These are phyloP conservation scores for Porcisia hertigi DNA, from an alignment of 208 protist genomes.

Conservation along the genomic window DNA sequence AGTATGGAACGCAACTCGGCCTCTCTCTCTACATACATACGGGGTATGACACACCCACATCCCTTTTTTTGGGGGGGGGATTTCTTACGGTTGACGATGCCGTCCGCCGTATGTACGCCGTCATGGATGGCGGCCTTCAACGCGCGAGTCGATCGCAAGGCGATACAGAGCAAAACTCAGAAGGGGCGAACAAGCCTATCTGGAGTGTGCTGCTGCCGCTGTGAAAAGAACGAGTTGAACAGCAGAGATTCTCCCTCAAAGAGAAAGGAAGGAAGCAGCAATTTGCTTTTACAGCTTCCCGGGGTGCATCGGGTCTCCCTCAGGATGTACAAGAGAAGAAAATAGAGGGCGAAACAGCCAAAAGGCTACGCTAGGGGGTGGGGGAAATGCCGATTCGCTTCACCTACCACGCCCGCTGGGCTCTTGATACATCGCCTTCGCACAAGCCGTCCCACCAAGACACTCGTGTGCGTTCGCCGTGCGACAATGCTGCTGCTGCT, in stretches of 20 bases:
- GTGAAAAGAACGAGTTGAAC: not conserved
- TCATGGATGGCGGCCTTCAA: not conserved
- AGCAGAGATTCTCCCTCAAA: not conserved
- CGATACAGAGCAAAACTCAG: not conserved
- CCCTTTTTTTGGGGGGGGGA: not conserved
- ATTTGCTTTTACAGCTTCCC: not conserved
- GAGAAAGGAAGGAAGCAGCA: not conserved
- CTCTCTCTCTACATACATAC: too few relatives aligned
- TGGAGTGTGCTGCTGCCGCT: not conserved
- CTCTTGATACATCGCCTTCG: conserved; percentile 24
- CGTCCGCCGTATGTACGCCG: not conserved
- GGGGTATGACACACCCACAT: not conserved
- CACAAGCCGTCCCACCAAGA: conserved; percentile 39
- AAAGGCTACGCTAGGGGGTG: not conserved
- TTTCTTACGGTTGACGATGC: not conserved
- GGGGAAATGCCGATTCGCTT: not conserved
- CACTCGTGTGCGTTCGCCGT: conserved; percentile 46
- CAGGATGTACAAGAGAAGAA: not conserved
- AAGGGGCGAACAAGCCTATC: not conserved
- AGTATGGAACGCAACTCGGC: too few relatives aligned
- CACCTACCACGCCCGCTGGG: not conserved
- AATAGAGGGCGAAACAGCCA: not conserved
- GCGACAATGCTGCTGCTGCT: conserved; percentile 40
- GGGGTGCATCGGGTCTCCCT: not conserved
- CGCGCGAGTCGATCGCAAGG: not conserved